These are phyloP conservation scores for Colletotrichum sojae DNA, from an alignment of 2,329 filamentous ascomycete genomes.

Conservation along the genomic window DNA sequence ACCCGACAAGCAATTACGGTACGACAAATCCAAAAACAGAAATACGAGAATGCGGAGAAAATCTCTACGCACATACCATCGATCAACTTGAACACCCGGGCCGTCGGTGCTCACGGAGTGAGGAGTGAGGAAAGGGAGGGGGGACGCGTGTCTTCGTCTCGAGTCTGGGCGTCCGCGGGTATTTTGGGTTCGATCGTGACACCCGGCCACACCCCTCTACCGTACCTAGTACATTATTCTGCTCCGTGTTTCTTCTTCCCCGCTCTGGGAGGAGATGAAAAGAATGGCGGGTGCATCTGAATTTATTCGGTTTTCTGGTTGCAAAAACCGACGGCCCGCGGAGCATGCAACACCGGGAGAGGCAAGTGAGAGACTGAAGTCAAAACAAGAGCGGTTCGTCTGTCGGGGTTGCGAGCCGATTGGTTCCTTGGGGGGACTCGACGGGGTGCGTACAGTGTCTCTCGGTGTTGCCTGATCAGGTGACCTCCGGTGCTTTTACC, in stretches of 20 bases:
- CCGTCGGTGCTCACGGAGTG: too few species aligned
- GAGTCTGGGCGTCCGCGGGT: background rate
- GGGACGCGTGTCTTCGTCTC: constrained; percentile 1
- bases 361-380: constrained; percentile 17
- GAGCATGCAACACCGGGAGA: background rate
- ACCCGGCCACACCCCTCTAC: background rate
- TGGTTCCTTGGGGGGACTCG: background rate
- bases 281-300: background rate
- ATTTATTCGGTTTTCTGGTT: too few species aligned
- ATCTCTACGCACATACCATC: too few species aligned
- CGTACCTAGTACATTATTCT: background rate
- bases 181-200: background rate
- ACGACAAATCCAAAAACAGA: too few species aligned
- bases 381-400: constrained; percentile 32
- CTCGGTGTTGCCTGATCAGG: background rate
- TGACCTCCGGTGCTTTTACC: background rate
- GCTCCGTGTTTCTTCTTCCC: background rate
- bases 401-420: constrained; percentile 6
- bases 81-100: too few species aligned
- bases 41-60: too few species aligned
- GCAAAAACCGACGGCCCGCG: too few species aligned
- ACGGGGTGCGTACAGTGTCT: background rate
- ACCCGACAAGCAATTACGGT: too few species aligned
- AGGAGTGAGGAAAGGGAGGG: background rate
- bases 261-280: background rate